Evolutionary conservation across 805 yeast genomes (phyloP), one percentile per base, ranked within the genome.

Genomic region (Ogataea pini): DNA sequence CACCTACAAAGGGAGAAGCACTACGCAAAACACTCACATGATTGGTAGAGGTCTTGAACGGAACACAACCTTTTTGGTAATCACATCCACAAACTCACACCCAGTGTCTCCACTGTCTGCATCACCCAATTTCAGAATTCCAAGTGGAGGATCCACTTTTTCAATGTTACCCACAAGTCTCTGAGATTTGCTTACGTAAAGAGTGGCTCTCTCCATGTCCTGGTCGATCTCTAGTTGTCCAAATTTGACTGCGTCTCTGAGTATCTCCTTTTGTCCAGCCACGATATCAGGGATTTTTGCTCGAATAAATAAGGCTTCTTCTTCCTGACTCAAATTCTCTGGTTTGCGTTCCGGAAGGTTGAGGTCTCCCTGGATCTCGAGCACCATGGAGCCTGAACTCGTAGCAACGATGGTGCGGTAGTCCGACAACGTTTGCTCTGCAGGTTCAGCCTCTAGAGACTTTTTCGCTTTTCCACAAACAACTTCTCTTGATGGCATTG

Each of bases 351-450:
- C 49, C 0, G 84, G 83, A 3, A 82, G 60, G 47, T 80, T 78
- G 33, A 86, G 63, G 29, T 82, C 88, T 8, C 94, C 94, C 60
- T 86, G 94, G 16, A 86, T 85, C 61, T 86, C 94, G 16, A 86
- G 51, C 14, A 86, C 57, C 2, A 78, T 73, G 36, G 81, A 73
- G 1, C 92, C 94, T 36, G 69, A 65, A 1, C 82, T 76, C 0
- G 91, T 82, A 1, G 75, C 55, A 2, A 80, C 60, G 16, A 74
- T 51, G 0, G 63, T 51, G 3, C 62, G 37, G 25, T 50, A 50
- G 18, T 53, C 47, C 3, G 39, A 42, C 12, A 46, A 32, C 0
- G 46, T 44, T 5, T 39, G 44, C 24, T 24, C 40, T 12, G 13
- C 22, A 14, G 32, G 16, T 4, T 42, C 31, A 8, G 37, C 16